phyloP scores from a whole-genome alignment of 805 yeast species.

The Ogataea haglerorum region DNA sequence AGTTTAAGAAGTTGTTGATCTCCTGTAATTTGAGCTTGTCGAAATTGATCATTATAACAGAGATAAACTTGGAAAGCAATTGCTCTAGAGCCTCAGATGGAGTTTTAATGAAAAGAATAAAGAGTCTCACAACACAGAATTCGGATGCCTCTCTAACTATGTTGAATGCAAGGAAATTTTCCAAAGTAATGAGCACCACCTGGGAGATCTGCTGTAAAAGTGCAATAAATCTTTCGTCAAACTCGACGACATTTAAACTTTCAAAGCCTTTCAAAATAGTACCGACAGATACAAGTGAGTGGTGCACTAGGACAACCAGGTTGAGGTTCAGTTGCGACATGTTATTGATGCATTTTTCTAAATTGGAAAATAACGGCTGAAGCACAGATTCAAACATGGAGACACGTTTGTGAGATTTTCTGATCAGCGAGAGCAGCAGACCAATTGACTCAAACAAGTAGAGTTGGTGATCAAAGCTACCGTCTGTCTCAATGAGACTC shows the following conservation, averaged over 20 bases:
- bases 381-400: slow-evolving; percentile 61
- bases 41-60: slow-evolving; percentile 55
- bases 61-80: slow-evolving; percentile 66
- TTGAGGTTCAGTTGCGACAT: slow-evolving; percentile 37
- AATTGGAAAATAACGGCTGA: slow-evolving; percentile 68
- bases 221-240: slow-evolving; percentile 31
- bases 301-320: slow-evolving; percentile 73
- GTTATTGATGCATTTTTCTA: slow-evolving; percentile 59
- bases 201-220: slow-evolving; percentile 49
- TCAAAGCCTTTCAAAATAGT: slow-evolving; percentile 86
- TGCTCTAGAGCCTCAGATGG: slow-evolving; percentile 35
- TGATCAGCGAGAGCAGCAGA: slow-evolving; percentile 55
- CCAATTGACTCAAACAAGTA: slow-evolving; percentile 87
- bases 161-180: slow-evolving; percentile 63
- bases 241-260: slow-evolving; percentile 26
- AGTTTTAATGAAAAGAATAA: slow-evolving; percentile 59
- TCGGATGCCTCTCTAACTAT: slow-evolving; percentile 80
- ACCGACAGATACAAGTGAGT: slow-evolving; percentile 82
- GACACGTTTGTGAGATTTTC: slow-evolving; percentile 41
- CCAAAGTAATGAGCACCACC: slow-evolving; percentile 79
- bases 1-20: slow-evolving; percentile 75
- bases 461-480: slow-evolving; percentile 73
- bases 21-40: slow-evolving; percentile 61
- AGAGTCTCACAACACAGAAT: slow-evolving; percentile 82
- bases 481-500: slow-evolving; percentile 46